Evolutionary conservation across 1,139 yeast genomes (phyloP).

Genomic region (Blastobotrys malaysiensis): DNA sequence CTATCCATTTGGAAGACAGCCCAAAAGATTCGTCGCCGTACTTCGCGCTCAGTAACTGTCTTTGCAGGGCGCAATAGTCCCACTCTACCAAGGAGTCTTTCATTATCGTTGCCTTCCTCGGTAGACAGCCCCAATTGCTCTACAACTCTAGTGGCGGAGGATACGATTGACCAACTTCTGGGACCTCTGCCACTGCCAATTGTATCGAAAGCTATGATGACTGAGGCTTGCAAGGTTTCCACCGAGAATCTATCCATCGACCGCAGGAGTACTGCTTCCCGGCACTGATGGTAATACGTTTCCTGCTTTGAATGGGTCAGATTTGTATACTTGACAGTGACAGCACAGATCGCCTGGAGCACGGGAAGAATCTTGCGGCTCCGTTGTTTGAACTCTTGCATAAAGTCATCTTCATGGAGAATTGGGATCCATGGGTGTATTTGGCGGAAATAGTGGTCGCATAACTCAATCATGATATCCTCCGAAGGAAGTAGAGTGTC

Average conservation of each 20-base stretch:
- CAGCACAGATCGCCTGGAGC: slow-evolving; percentile 21
- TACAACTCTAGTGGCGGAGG: slow-evolving; percentile 20
- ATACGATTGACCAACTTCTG: slow-evolving; percentile 21
- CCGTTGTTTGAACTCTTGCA: slow-evolving; percentile 6
- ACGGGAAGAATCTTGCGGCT: slow-evolving; percentile 8
- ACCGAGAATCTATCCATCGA: slow-evolving; percentile 22
- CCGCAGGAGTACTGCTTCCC: slow-evolving; percentile 18
- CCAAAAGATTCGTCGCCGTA: slow-evolving; percentile 24
- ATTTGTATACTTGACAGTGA: slow-evolving; percentile 18
- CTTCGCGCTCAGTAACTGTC: slow-evolving; percentile 6
- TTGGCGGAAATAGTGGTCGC: slow-evolving; percentile 14
- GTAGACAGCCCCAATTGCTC: slow-evolving; percentile 20
- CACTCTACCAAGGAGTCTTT: background rate
- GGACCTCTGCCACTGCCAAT: slow-evolving; percentile 25
- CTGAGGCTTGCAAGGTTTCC: slow-evolving; percentile 23
- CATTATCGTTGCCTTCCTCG: slow-evolving; percentile 12
- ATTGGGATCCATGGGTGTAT: slow-evolving; percentile 23
- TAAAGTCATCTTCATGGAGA: slow-evolving; percentile 14
- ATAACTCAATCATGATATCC: slow-evolving; percentile 10
- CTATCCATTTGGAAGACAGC: slow-evolving; percentile 22
- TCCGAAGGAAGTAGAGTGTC: slow-evolving; percentile 8
- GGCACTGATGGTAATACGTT: slow-evolving; percentile 14
- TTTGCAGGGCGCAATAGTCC: slow-evolving; percentile 9
- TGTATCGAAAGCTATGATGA: slow-evolving; percentile 24
- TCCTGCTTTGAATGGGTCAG: slow-evolving; percentile 6